Base-by-base conservation (phyloP, 2,329 filamentous ascomycete genomes). In the Sporothrix humicola region DNA sequence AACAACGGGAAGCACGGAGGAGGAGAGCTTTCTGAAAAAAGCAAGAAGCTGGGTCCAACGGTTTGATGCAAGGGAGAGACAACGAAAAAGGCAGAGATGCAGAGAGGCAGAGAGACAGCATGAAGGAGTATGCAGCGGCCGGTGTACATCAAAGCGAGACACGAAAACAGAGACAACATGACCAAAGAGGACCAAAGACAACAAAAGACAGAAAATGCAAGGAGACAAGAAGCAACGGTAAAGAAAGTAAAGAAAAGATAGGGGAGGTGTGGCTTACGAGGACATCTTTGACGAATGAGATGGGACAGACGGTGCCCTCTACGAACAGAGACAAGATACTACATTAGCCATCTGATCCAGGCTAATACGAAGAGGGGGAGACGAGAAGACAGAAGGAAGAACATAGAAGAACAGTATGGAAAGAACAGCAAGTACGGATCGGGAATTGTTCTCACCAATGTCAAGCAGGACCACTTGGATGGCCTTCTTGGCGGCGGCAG, bases 301-400 rank as follows among this genome's bases (percentile, higher is more conserved):
- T 94, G 78, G 92, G 91, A 81, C 92, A 94, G 76, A 95, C 90
- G 69, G 93, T 95, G 76, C 93, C 92, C 87, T 95, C 92, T 95
- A 78, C 75, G 77, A 72, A 73, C 68, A 23, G 69, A 46, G 8
- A 73, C 52, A 71, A 56, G 37, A 61, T 44, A 72, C 26, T 69
- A 77, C 77, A 82, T 84, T 82, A 85, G 82, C 82, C 80, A 82
- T 80, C 79, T 81, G 79, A 76, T 76, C 76, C 77, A 77, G 79
- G 79, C 78, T 79, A 79, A 82, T 79, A 79, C 79, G 79, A 71
- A 46, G 26, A 52, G 56, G n/a, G 31, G 42, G 12, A 8, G 23
- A 37, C 65, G 54, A 46, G 26, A 66, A 26, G n/a, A n/a, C 42
- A 52, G 26, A 5, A 10, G 17, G 8, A 63, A 48, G 48, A 37